A percentile compares a stretch with the other conserved stretches of the same genome.
phyloP scores from a whole-genome alignment of 805 yeast genomes.

The Lipomyces spencermartinsiae region DNA sequence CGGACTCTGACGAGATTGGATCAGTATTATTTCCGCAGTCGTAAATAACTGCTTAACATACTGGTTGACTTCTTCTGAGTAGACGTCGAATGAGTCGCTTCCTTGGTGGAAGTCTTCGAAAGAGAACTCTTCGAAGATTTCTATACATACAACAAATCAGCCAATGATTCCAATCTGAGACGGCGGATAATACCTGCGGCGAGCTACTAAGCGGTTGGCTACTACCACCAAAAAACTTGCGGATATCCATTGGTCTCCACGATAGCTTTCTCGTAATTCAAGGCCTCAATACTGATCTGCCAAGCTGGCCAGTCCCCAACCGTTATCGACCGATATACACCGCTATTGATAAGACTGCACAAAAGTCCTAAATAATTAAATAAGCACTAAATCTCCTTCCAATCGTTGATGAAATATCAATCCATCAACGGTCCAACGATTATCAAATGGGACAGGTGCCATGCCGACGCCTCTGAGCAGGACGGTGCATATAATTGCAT shows the following conservation, averaged over 20 bases:
- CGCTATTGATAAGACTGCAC: too few relatives aligned
- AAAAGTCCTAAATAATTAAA: background rate
- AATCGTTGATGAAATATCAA: background rate
- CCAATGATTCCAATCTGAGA: background rate
- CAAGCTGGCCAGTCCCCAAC: background rate
- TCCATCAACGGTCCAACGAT: background rate
- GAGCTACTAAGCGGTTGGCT: slow-evolving; percentile 1
- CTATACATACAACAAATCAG: background rate
- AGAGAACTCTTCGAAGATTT: background rate
- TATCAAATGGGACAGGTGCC: background rate
- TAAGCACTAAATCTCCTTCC: background rate
- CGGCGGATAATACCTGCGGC: background rate
- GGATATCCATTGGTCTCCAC: slow-evolving; percentile 9
- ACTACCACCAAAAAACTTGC: slow-evolving; percentile 8
- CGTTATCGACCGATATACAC: background rate
- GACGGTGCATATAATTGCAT: background rate
- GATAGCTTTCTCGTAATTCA: background rate
- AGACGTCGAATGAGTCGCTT: background rate
- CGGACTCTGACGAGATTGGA: background rate
- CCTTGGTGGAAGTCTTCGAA: background rate
- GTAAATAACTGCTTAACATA: background rate
- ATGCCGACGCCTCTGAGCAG: background rate
- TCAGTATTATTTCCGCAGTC: background rate
- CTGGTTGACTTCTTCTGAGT: slow-evolving; percentile 1
- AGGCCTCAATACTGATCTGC: background rate